phyloP scores from a whole-genome alignment of 495 filamentous ascomycete species.

The Hypoxylon trugodes region DNA sequence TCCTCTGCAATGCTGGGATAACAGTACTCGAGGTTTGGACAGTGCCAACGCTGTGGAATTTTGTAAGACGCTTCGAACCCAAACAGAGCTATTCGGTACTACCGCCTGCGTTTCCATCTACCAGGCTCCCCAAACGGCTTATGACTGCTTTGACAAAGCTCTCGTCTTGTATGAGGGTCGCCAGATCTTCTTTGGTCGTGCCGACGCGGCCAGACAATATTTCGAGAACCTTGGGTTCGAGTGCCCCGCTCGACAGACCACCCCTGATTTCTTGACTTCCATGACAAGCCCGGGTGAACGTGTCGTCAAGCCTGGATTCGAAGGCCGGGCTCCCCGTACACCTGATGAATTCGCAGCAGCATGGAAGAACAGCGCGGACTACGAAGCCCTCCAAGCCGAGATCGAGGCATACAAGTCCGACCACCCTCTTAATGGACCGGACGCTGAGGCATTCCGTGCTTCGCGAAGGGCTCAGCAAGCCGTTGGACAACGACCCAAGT shows the following conservation, averaged over 20 bases:
- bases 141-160: constrained; percentile 82
- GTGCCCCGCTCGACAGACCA: constrained; percentile 75
- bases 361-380: constrained; percentile 80
- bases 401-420: constrained; percentile 73
- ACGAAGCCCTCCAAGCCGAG: constrained; percentile 68
- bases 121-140: constrained; percentile 79
- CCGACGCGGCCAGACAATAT: constrained; percentile 69
- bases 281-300: constrained; percentile 78
- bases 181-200: constrained; percentile 81
- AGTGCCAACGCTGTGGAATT: constrained; percentile 86
- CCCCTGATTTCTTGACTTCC: constrained; percentile 82
- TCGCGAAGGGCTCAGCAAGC: constrained; percentile 74
- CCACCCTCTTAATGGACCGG: constrained; percentile 69
- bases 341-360: constrained; percentile 77
- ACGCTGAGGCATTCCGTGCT: constrained; percentile 72
- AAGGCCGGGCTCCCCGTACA: constrained; percentile 71
- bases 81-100: constrained; percentile 69
- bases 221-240: constrained; percentile 80
- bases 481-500: constrained; percentile 66
- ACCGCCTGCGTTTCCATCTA: constrained; percentile 84
- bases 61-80: constrained; percentile 70
- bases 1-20: constrained; percentile 85
- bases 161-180: constrained; percentile 82
- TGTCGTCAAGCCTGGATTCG: constrained; percentile 68
- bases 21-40: constrained; percentile 82